Conservation (phyloP, 2,329 filamentous ascomycete genomes). For the Talaromyces sp. region DNA sequence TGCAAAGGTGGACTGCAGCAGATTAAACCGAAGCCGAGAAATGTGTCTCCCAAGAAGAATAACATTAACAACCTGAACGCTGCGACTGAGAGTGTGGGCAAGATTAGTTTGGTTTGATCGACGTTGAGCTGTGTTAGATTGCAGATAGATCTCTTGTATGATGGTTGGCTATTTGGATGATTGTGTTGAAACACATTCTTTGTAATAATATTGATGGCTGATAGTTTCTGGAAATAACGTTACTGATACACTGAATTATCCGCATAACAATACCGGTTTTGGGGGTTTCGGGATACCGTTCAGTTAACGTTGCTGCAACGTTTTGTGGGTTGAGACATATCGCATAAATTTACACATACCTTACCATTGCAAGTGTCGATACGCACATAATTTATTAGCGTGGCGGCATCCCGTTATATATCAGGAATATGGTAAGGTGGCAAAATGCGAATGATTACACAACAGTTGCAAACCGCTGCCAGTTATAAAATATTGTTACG, state of each 20-base stretch:
- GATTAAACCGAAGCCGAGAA: constrained; percentile 65
- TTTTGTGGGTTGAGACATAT: too few relatives aligned
- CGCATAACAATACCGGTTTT: too few relatives aligned
- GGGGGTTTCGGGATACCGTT: too few relatives aligned
- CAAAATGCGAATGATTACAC: too few relatives aligned
- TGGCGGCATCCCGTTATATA: too few relatives aligned
- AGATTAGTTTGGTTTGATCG: neutral
- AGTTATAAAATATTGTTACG: too few relatives aligned
- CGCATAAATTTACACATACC: too few relatives aligned
- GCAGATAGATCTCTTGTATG: neutral
- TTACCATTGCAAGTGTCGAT: too few relatives aligned
- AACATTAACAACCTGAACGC: neutral
- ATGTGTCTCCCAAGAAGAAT: constrained; percentile 6
- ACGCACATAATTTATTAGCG: too few relatives aligned
- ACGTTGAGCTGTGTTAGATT: neutral
- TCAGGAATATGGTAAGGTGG: too few relatives aligned
- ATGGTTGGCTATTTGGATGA: neutral
- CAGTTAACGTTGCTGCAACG: too few relatives aligned
- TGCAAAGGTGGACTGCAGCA: constrained; percentile 70
- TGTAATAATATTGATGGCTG: neutral
- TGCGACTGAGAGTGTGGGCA: constrained; percentile 1
- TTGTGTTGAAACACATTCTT: neutral
- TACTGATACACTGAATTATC: neutral
- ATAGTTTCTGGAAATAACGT: neutral
- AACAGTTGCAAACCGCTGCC: too few relatives aligned